These are phyloP conservation scores for Globisporangium mamillatum DNA, from an alignment of 352 stramenopile species.

Conservation along the genomic window DNA sequence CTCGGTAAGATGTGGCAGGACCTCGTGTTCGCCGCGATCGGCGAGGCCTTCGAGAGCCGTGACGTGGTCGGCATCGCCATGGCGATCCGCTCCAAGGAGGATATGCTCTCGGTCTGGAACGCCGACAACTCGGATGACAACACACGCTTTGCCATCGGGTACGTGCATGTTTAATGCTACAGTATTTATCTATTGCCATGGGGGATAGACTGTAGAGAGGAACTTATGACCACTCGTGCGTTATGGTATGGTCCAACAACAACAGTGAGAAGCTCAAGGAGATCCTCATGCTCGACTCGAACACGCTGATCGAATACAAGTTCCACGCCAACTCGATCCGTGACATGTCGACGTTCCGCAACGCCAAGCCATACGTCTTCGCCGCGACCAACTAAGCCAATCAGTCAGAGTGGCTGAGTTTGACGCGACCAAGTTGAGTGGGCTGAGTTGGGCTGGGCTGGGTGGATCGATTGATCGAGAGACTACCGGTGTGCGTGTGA, in stretches of 20 bases:
- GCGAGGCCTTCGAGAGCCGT: constrained; percentile 89
- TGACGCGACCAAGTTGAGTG: background rate
- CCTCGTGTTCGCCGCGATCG: constrained; percentile 90
- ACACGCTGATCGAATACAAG: constrained; percentile 95
- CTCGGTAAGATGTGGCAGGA: constrained; percentile 95
- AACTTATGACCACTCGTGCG: background rate
- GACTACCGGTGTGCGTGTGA: too few species aligned
- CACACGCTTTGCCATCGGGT: constrained; percentile 82
- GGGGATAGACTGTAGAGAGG: background rate
- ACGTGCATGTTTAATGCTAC: constrained; percentile 13
- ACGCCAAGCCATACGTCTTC: constrained; percentile 92
- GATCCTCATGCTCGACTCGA: constrained; percentile 92
- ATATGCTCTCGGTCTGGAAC: constrained; percentile 94
- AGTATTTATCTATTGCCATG: constrained; percentile 1
- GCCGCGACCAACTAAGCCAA: constrained; percentile 47
- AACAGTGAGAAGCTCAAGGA: constrained; percentile 91
- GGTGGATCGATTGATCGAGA: background rate
- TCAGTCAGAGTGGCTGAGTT: background rate
- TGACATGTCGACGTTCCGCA: constrained; percentile 93
- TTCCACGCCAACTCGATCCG: constrained; percentile 91
- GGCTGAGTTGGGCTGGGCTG: background rate
- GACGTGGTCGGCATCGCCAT: constrained; percentile 93
- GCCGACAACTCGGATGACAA: constrained; percentile 90
- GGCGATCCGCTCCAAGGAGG: constrained; percentile 92
- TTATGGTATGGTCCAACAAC: background rate